These are phyloP conservation scores for Collybia mongolica DNA, from an alignment of 768 basidiomycete species.

Conservation along the genomic window DNA sequence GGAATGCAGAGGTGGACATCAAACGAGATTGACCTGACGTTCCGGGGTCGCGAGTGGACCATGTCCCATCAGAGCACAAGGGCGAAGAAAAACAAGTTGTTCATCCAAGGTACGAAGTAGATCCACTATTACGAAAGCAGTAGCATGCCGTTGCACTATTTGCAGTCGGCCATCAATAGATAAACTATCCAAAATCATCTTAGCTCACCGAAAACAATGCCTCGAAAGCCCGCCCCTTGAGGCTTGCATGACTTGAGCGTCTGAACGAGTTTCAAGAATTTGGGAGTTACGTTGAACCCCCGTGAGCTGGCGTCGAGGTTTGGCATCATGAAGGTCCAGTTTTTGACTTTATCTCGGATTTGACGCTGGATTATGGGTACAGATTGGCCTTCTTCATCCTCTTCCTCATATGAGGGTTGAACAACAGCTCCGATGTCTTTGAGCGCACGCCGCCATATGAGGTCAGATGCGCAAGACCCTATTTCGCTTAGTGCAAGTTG, in stretches of 20 bases:
- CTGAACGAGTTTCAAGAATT: slow-evolving; percentile 61
- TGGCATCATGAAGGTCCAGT: slow-evolving; percentile 66
- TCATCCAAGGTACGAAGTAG: slow-evolving; percentile 55
- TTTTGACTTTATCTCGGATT: slow-evolving; percentile 45
- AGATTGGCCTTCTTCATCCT: slow-evolving; percentile 30
- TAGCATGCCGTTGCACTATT: slow-evolving; percentile 50
- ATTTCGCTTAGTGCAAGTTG: slow-evolving; percentile 48
- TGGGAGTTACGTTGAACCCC: slow-evolving; percentile 68
- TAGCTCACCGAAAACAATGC: slow-evolving; percentile 59
- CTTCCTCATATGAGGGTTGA: slow-evolving; percentile 31
- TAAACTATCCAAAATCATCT: not conserved
- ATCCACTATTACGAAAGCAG: slow-evolving; percentile 59
- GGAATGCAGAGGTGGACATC: not conserved
- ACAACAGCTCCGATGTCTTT: slow-evolving; percentile 33
- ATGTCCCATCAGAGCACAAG: slow-evolving; percentile 43
- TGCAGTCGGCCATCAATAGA: slow-evolving; percentile 6
- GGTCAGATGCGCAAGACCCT: slow-evolving; percentile 67
- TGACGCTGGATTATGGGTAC: slow-evolving; percentile 16
- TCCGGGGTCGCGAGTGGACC: slow-evolving; percentile 26
- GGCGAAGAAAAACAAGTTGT: slow-evolving; percentile 52
- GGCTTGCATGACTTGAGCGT: slow-evolving; percentile 53
- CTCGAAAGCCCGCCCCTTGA: slow-evolving; percentile 60
- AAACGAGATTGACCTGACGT: slow-evolving; percentile 19
- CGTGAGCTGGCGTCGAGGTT: slow-evolving; percentile 54
- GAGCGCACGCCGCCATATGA: slow-evolving; percentile 62